Evolutionary conservation across 2,329 filamentous ascomycete genomes (phyloP).

Genomic region (Aspergillus transmontanensis): DNA sequence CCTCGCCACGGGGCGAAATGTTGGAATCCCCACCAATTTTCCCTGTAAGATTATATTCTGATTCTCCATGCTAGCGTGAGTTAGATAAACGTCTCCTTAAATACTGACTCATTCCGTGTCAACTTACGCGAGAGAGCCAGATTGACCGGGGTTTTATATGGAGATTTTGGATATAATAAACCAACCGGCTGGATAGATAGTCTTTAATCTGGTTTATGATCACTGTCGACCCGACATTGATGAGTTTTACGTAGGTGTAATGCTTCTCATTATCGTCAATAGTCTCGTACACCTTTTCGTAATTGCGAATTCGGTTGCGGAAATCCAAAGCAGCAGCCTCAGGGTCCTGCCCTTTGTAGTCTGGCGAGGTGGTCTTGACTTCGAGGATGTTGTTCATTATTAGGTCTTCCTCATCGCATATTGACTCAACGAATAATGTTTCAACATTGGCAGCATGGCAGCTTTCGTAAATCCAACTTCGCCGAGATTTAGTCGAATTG

Average conservation of each 20-base stretch:
- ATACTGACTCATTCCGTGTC: not conserved
- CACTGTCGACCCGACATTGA: slow-evolving; percentile 92
- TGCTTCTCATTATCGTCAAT: slow-evolving; percentile 86
- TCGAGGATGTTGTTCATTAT: slow-evolving; percentile 99
- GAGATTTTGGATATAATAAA: slow-evolving; percentile 98
- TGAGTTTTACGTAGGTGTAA: slow-evolving; percentile 94
- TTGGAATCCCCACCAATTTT: slow-evolving; percentile 91
- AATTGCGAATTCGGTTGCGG: slow-evolving; percentile 90
- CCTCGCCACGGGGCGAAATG: slow-evolving; percentile 81
- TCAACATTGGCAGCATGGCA: slow-evolving; percentile 78
- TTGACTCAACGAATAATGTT: slow-evolving; percentile 93
- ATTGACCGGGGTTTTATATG: slow-evolving; percentile 96
- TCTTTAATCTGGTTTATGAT: slow-evolving; percentile 98
- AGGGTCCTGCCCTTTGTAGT: slow-evolving; percentile 92
- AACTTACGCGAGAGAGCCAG: slow-evolving; percentile 85
- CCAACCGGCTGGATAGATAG: slow-evolving; percentile 92
- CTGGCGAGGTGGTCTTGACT: slow-evolving; percentile 94
- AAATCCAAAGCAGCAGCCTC: slow-evolving; percentile 90
- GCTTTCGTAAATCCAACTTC: slow-evolving; percentile 85
- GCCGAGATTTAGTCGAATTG: slow-evolving; percentile 87
- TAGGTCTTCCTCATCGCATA: slow-evolving; percentile 91
- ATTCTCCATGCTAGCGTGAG: slow-evolving; percentile 78
- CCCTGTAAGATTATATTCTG: slow-evolving; percentile 84
- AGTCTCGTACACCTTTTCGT: slow-evolving; percentile 94
- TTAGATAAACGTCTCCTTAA: slow-evolving; percentile 15